These are phyloP conservation scores for Saccharomyces mikatae DNA, from an alignment of 805 yeast species.

Conservation along the genomic window DNA sequence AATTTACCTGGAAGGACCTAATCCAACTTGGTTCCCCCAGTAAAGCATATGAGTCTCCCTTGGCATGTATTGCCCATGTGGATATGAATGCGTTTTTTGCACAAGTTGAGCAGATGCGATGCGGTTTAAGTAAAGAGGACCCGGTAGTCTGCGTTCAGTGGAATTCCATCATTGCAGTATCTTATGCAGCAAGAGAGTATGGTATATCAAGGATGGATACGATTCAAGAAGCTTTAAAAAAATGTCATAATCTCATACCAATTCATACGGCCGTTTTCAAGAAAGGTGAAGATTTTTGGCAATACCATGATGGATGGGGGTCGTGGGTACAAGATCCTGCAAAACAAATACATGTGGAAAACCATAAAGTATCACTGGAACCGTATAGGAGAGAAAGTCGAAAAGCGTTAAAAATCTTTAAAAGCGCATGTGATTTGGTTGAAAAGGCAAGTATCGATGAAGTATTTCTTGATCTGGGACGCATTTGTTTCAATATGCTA, in stretches of 20 bases:
- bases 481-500: slow-evolving; percentile 43
- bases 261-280: slow-evolving; percentile 93
- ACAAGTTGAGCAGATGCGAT: slow-evolving; percentile 78
- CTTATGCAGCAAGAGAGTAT: slow-evolving; percentile 78
- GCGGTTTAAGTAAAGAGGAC: slow-evolving; percentile 53
- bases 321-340: slow-evolving; percentile 33
- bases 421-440: slow-evolving; percentile 52
- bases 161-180: slow-evolving; percentile 82
- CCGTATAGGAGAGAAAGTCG: slow-evolving; percentile 86
- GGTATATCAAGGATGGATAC: slow-evolving; percentile 78
- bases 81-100: slow-evolving; percentile 96
- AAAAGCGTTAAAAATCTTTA: slow-evolving; percentile 62
- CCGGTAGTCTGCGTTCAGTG: slow-evolving; percentile 96
- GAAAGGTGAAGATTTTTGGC: slow-evolving; percentile 81
- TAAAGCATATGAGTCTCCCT: slow-evolving; percentile 52
- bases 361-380: slow-evolving; percentile 81
- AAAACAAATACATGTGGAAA: slow-evolving; percentile 49
- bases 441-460: slow-evolving; percentile 97
- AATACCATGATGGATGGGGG: slow-evolving; percentile 43
- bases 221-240: slow-evolving; percentile 54
- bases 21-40: slow-evolving; percentile 38
- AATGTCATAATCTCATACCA: slow-evolving; percentile 68
- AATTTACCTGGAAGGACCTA: slow-evolving; percentile 43
- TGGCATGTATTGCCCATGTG: slow-evolving; percentile 74
- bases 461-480: slow-evolving; percentile 77